Evolutionary conservation across 1,284 basidiomycete species (phyloP).

Genomic region (Microbotryum silenes-acaulis): DNA sequence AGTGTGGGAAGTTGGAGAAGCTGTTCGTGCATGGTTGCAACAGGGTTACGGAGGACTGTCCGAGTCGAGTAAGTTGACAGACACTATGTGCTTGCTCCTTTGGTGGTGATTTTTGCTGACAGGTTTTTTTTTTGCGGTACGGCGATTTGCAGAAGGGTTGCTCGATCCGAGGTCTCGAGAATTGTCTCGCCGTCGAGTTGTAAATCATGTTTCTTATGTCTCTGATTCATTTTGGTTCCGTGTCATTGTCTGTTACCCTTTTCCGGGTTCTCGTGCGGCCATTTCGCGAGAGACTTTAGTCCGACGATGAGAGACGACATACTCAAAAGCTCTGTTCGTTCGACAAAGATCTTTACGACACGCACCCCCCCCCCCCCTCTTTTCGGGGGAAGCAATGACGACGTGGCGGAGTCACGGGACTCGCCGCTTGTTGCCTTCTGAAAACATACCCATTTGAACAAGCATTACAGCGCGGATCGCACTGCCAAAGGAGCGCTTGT

Average conservation of each 20-base stretch:
- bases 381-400: too few relatives aligned
- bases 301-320: too few relatives aligned
- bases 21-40: slow-evolving; percentile 41
- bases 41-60: slow-evolving; percentile 30
- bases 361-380: too few relatives aligned
- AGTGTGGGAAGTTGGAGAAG: slow-evolving; percentile 31
- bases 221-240: neutral
- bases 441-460: too few relatives aligned
- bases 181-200: slow-evolving; percentile 1
- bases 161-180: slow-evolving; percentile 10
- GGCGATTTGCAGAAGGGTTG: neutral
- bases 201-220: neutral
- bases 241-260: neutral
- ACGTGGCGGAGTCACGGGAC: too few relatives aligned
- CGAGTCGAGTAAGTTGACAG: slow-evolving; percentile 19
- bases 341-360: too few relatives aligned
- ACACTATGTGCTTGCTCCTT: too few relatives aligned
- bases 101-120: neutral
- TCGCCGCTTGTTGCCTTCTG: too few relatives aligned
- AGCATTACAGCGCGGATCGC: too few relatives aligned
- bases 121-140: neutral
- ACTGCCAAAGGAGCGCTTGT: too few relatives aligned
- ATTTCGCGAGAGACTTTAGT: too few relatives aligned
- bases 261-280: neutral
- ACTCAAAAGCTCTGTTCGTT: too few relatives aligned